Conservation (phyloP, 2,329 filamentous ascomycete genomes). For the Penicillium carneum region DNA sequence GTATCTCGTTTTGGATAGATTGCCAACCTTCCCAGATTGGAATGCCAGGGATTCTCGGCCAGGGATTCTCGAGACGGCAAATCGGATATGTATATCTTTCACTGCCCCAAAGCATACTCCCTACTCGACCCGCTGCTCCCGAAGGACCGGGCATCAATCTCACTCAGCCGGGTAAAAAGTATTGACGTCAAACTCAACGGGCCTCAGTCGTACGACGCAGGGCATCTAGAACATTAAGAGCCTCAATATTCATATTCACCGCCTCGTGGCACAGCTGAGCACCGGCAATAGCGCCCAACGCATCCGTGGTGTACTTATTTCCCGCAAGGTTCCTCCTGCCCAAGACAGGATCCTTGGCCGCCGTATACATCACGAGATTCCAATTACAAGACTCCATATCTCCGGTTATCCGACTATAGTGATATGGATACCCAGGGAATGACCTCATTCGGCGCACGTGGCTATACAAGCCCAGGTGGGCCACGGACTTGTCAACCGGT, state of each 20-base stretch:
- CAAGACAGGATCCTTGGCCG: background rate
- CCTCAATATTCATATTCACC: conserved; percentile 2
- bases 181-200: background rate
- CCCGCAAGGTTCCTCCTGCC: background rate
- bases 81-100: conserved; percentile 9
- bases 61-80: background rate
- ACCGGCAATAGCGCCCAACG: background rate
- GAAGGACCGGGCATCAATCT: background rate
- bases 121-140: background rate
- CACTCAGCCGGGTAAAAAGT: conserved; percentile 6
- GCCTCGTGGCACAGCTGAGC: background rate
- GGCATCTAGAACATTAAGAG: conserved; percentile 1
- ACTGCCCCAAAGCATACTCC: background rate
- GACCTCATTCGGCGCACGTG: conserved; percentile 19
- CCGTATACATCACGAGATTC: background rate
- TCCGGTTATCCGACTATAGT: background rate
- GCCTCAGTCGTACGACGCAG: background rate
- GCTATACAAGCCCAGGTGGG: background rate
- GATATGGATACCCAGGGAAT: background rate
- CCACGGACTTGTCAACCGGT: background rate
- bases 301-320: background rate
- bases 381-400: background rate
- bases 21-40: background rate
- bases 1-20: background rate
- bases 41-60: too few species aligned